A percentile compares a stretch with the other conserved stretches of the same genome.
Evolutionary conservation across 2,329 filamentous ascomycete species (phyloP).

Genomic region (Fusarium longipes): DNA sequence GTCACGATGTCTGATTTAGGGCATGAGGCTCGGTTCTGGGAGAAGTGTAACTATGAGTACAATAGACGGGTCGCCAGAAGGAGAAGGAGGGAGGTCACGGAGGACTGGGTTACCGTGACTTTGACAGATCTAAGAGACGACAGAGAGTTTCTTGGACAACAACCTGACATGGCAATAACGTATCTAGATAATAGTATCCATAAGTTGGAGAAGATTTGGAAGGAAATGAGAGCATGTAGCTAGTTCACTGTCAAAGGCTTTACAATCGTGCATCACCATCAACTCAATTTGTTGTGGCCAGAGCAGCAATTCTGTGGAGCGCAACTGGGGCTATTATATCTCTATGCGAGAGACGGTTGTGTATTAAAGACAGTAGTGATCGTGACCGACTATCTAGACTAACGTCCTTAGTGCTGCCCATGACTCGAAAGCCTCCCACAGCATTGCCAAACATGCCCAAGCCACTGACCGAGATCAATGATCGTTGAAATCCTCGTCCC

Average conservation of each 20-base stretch:
- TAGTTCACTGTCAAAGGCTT: neutral
- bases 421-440: neutral
- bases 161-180: neutral
- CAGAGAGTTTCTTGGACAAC: neutral
- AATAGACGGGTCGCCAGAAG: neutral
- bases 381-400: neutral
- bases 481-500: conserved; percentile 9
- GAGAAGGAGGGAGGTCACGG: neutral
- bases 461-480: neutral
- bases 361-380: neutral
- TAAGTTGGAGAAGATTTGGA: neutral
- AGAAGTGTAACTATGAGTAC: neutral
- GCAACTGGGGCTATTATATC: neutral
- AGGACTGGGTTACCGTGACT: neutral
- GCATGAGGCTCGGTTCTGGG: neutral
- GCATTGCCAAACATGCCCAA: neutral
- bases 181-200: neutral
- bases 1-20: neutral
- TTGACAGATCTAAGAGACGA: neutral
- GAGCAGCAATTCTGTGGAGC: neutral
- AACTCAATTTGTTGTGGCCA: neutral
- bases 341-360: neutral
- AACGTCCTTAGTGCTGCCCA: neutral
- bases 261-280: no score
- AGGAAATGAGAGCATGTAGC: neutral